Evolutionary conservation across 192 early-diverging fungal species (phyloP), one percentile per base, ranked within the genome.

Genomic region (Chytriomyces sp.): DNA sequence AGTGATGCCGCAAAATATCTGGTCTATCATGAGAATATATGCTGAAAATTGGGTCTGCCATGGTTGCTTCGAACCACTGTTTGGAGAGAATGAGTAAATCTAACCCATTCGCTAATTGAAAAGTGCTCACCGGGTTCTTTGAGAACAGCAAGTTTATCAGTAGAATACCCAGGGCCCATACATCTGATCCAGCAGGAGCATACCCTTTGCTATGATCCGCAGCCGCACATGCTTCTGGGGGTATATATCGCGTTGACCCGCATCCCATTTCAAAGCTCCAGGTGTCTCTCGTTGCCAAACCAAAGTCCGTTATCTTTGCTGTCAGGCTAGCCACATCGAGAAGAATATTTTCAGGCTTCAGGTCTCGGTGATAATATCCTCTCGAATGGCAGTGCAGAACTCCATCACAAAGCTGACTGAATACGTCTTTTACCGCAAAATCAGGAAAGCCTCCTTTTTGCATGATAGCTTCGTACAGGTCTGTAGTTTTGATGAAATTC

Each of bases 291-390:
- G 96, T 96, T 26, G 94, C 92, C 22, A 98, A 85, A 3, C 96
- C 96, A 89, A 98, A 98, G 81, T 98, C 96, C 10, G 94, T 91
- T 34, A 98, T 84, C 82, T 94, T 94, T 4, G 76, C 64, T 19
- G 52, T 91, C 76, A 33, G 81, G 63, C 64, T 25, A 22, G 12
- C 34, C 14, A 49, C 58, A 49, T 72, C 58, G 14, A 60, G 52
- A n/a, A 39, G 91, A 12, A 96, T 84, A 63, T 96, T 96, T 78
- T 96, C 94, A n/a, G 81, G 81, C 80, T 98, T 96, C 57, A 98
- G 73, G 75, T 98, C 95, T 74, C 96, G 91, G 79, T 96, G 95
- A 82, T 93, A 96, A 39, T 96, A 88, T 56, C 91, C 91, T 37
- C 80, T 76, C 2, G 77, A 77, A 76, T 98, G 95, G 53, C 90